Conservation (phyloP, 2,329 filamentous ascomycete genomes). For the Chaetomiaceae sp. region DNA sequence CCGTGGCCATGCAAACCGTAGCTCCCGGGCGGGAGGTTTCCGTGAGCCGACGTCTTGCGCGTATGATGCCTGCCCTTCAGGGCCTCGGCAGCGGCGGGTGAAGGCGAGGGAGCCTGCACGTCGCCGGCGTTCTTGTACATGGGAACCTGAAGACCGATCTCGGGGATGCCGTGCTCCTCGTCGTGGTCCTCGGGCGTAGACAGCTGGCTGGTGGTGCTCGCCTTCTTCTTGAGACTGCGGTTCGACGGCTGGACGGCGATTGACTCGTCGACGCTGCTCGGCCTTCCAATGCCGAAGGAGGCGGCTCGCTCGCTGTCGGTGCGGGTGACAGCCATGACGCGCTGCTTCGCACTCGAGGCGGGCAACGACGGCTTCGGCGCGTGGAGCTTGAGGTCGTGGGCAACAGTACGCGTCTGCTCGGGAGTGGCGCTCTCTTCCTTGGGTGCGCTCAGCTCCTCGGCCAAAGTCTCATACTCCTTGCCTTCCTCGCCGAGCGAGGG, state of each 20-base stretch:
- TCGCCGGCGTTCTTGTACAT: constrained; percentile 92
- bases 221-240: constrained; percentile 57
- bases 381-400: constrained; percentile 77
- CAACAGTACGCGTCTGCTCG: constrained; percentile 72
- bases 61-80: constrained; percentile 51
- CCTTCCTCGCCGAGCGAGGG: constrained; percentile 88
- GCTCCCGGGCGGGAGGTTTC: constrained; percentile 73
- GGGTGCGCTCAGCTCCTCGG: constrained; percentile 43
- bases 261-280: constrained; percentile 50
- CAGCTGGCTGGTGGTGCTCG: constrained; percentile 50
- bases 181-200: constrained; percentile 51
- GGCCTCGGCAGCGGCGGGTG: constrained; percentile 44
- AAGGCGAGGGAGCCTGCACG: constrained; percentile 89
- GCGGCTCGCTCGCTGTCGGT: constrained; percentile 87
- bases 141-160: constrained; percentile 87
- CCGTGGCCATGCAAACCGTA: constrained; percentile 92
- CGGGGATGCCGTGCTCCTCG: constrained; percentile 83
- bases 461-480: constrained; percentile 69
- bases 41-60: constrained; percentile 68
- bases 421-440: constrained; percentile 47
- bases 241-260: constrained; percentile 39
- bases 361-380: constrained; percentile 86
- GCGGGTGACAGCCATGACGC: constrained; percentile 78
- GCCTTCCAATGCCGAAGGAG: constrained; percentile 75
- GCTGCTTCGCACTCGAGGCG: constrained; percentile 73